Evolutionary conservation across 208 protist genomes (phyloP).

Genomic region (Acanthamoeba healyi): DNA sequence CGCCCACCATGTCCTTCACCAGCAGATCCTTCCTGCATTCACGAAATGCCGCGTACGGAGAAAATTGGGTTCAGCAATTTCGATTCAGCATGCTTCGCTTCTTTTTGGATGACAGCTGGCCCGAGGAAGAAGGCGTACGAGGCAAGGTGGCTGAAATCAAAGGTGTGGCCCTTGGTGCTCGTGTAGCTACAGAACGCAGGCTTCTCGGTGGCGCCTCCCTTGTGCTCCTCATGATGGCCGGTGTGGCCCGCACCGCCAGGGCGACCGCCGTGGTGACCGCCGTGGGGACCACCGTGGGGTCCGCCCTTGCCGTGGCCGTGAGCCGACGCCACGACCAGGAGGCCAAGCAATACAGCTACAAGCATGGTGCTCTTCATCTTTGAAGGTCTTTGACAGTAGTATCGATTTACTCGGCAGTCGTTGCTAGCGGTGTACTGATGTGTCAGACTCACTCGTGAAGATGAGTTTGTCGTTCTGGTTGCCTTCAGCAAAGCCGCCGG

Average conservation of each 20-base stretch:
- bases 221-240: background rate
- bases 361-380: background rate
- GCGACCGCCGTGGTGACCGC: no score
- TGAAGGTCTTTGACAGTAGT: background rate
- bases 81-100: no score
- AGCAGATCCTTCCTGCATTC: background rate
- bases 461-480: no score
- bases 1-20: background rate
- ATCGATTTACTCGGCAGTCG: no score
- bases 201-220: no score
- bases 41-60: background rate
- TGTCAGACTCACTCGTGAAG: no score
- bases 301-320: background rate
- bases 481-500: no score
- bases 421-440: no score
- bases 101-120: no score
- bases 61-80: no score
- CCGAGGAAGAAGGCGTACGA: background rate
- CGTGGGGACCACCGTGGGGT: background rate
- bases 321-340: background rate
- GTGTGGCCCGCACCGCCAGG: no score
- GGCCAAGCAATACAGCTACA: background rate
- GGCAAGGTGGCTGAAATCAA: slow-evolving; percentile 9
- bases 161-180: background rate
- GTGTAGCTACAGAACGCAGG: background rate